Evolutionary conservation across 306 rosid genomes (phyloP).

Genomic region (Rosa rugosa): DNA sequence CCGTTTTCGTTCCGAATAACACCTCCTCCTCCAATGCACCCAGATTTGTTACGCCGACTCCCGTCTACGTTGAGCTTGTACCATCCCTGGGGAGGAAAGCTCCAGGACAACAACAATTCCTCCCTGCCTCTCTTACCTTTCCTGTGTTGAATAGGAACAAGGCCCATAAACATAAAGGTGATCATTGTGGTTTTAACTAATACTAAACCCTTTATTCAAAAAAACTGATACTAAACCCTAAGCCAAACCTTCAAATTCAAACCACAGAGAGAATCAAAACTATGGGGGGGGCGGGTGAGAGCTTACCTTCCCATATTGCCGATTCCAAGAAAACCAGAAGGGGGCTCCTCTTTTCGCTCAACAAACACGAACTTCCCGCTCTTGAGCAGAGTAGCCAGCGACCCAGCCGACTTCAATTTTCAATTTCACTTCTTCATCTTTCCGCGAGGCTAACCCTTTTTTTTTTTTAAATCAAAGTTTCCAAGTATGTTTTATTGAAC

Average conservation of each 20-base stretch:
- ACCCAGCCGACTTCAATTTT: not conserved
- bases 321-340: not conserved
- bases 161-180: not conserved
- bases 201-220: not conserved
- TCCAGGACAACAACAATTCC: conserved; percentile 6
- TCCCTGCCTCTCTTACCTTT: not conserved
- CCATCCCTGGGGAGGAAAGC: conserved; percentile 1
- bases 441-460: too few relatives aligned
- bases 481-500: too few relatives aligned
- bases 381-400: not conserved
- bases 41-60: not conserved
- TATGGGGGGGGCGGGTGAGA: not conserved
- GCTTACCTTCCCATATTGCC: not conserved
- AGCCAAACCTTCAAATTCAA: not conserved
- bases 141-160: not conserved
- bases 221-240: too few relatives aligned
- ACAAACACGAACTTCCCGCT: not conserved
- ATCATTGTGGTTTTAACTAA: not conserved
- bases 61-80: conserved; percentile 16
- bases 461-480: too few relatives aligned
- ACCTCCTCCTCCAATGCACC: conserved; percentile 11
- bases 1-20: conserved; percentile 9
- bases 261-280: not conserved
- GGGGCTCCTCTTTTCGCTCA: not conserved
- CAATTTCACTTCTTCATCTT: not conserved